phyloP scores from a whole-genome alignment of 129 eudicot genomes.

The Oenanthe sinensis region DNA sequence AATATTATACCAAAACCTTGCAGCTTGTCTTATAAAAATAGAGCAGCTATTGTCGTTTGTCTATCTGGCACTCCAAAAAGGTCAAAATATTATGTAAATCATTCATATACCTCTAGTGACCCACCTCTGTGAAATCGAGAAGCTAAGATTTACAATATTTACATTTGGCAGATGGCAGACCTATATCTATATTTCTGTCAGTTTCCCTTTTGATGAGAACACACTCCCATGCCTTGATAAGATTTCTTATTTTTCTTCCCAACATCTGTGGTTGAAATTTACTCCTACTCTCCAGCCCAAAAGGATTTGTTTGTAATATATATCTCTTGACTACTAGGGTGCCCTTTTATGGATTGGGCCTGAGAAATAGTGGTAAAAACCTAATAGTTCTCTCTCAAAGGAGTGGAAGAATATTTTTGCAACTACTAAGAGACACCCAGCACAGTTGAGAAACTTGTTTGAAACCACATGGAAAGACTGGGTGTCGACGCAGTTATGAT shows the following conservation, averaged over 20 bases:
- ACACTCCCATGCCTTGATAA: background rate
- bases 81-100: background rate
- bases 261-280: background rate
- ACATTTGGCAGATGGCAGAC: background rate
- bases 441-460: background rate
- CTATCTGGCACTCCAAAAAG: background rate
- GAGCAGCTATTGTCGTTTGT: background rate
- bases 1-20: background rate
- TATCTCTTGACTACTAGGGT: background rate
- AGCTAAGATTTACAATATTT: background rate
- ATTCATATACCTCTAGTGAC: background rate
- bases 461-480: background rate
- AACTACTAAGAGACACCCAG: background rate
- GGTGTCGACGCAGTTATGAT: background rate
- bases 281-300: background rate
- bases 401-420: background rate
- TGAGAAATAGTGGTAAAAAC: background rate
- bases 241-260: background rate
- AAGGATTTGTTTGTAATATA: background rate
- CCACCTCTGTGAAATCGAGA: background rate
- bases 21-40: background rate
- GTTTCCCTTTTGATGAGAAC: background rate
- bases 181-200: background rate
- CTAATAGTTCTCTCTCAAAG: background rate
- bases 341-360: background rate